Conservation (phyloP, 1,284 basidiomycete species). For the Austroboletus novae-zelandiae region DNA sequence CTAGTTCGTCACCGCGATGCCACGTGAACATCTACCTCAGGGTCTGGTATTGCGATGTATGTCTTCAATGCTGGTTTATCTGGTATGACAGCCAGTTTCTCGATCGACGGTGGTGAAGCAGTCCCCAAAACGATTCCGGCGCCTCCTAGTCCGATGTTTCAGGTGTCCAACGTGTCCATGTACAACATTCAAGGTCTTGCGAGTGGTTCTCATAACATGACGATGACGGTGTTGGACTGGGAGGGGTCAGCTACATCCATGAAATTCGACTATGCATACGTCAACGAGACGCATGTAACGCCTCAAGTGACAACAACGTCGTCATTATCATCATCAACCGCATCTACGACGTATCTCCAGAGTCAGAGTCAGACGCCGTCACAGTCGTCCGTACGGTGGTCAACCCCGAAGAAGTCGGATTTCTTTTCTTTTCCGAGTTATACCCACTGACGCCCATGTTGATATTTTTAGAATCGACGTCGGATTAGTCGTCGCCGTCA, state of each 20-base stretch:
- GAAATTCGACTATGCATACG: constrained; percentile 28
- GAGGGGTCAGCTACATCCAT: constrained; percentile 15
- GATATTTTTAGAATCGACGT: constrained; percentile 8
- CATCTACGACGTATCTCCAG: neutral
- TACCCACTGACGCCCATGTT: constrained; percentile 4
- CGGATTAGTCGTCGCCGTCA: constrained; percentile 17
- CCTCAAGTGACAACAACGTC: neutral
- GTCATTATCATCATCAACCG: neutral
- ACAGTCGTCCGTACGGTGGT: too few relatives aligned
- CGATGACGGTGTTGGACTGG: constrained; percentile 27
- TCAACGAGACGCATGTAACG: constrained; percentile 23
- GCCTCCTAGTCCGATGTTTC: constrained; percentile 16
- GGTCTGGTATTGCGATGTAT: constrained; percentile 27
- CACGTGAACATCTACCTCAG: constrained; percentile 8
- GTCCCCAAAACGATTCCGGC: constrained; percentile 1
- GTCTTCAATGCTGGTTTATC: constrained; percentile 22
- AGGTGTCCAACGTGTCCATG: constrained; percentile 21
- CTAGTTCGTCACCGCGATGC: neutral
- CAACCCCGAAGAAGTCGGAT: constrained; percentile 14
- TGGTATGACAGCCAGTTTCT: constrained; percentile 24
- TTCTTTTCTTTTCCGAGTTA: neutral
- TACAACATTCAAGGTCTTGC: constrained; percentile 17
- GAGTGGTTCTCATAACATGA: constrained; percentile 18
- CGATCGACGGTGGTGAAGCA: constrained; percentile 13
- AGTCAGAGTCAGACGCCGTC: constrained; percentile 9